phyloP scores from a whole-genome alignment of 441 rosid species.

The Syzygium syzygioides region DNA sequence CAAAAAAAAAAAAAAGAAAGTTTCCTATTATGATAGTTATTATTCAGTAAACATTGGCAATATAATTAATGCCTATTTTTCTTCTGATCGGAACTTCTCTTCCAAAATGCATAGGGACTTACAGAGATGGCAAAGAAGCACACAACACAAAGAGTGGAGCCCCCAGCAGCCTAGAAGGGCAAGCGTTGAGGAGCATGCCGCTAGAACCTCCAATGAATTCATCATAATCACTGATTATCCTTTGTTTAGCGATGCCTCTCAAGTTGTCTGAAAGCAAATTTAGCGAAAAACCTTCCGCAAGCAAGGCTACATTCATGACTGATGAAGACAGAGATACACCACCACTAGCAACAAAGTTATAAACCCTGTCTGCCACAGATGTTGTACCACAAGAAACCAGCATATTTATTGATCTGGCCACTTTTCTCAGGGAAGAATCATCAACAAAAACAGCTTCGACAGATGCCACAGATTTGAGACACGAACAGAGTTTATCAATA shows the following conservation, averaged over 20 bases:
- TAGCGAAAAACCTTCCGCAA: slow-evolving; percentile 74
- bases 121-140: slow-evolving; percentile 68
- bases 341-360: slow-evolving; percentile 29
- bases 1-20: not conserved
- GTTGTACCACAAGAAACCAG: slow-evolving; percentile 46
- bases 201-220: slow-evolving; percentile 38
- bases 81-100: not conserved
- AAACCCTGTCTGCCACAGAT: slow-evolving; percentile 50
- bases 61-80: not conserved
- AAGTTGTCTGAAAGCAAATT: slow-evolving; percentile 43
- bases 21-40: not conserved
- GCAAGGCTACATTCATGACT: slow-evolving; percentile 44
- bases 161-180: slow-evolving; percentile 31
- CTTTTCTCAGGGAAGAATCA: slow-evolving; percentile 59
- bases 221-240: slow-evolving; percentile 47
- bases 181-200: slow-evolving; percentile 21
- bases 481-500: slow-evolving; percentile 40
- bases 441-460: slow-evolving; percentile 41
- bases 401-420: slow-evolving; percentile 53
- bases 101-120: slow-evolving; percentile 22
- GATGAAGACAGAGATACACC: slow-evolving; percentile 36
- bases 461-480: slow-evolving; percentile 45
- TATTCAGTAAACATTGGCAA: not conserved
- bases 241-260: slow-evolving; percentile 45
- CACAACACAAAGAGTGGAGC: slow-evolving; percentile 58